Conservation (phyloP, 495 filamentous ascomycete species). For the Aspergillus haitiensis region DNA sequence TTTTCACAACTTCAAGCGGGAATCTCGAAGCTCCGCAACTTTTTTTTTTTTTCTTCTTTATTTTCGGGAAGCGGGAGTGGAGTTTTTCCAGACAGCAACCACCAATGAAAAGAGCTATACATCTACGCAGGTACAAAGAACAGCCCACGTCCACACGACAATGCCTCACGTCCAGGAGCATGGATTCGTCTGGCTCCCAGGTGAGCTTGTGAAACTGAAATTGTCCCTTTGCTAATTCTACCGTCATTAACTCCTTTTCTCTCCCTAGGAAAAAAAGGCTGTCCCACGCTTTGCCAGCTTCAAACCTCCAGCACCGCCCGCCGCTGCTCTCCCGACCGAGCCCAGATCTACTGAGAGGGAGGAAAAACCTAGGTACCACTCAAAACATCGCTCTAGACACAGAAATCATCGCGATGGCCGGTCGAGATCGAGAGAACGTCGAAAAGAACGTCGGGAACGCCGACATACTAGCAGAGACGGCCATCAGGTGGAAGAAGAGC, state of each 20-base stretch:
- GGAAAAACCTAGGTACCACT: slow-evolving; percentile 28
- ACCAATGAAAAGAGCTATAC: slow-evolving; percentile 1
- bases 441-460: slow-evolving; percentile 21
- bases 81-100: slow-evolving; percentile 29
- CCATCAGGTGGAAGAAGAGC: slow-evolving; percentile 6
- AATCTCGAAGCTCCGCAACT: slow-evolving; percentile 29
- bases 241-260: neutral
- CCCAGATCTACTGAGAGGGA: slow-evolving; percentile 22
- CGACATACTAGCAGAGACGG: slow-evolving; percentile 8
- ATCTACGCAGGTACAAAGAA: neutral
- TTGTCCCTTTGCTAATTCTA: neutral
- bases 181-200: slow-evolving; percentile 42
- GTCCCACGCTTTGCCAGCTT: slow-evolving; percentile 71
- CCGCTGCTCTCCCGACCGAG: slow-evolving; percentile 25
- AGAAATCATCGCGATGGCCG: slow-evolving; percentile 25
- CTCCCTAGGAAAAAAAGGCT: slow-evolving; percentile 37
- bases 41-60: slow-evolving; percentile 32
- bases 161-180: slow-evolving; percentile 31
- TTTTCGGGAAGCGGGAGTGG: slow-evolving; percentile 25
- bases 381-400: slow-evolving; percentile 30
- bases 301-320: slow-evolving; percentile 46
- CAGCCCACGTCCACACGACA: slow-evolving; percentile 1
- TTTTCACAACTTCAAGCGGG: slow-evolving; percentile 7
- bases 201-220: slow-evolving; percentile 23
- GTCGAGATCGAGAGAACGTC: slow-evolving; percentile 31